Base-by-base conservation (phyloP, 2,329 filamentous ascomycete species). In the Lachnellula occidentalis region DNA sequence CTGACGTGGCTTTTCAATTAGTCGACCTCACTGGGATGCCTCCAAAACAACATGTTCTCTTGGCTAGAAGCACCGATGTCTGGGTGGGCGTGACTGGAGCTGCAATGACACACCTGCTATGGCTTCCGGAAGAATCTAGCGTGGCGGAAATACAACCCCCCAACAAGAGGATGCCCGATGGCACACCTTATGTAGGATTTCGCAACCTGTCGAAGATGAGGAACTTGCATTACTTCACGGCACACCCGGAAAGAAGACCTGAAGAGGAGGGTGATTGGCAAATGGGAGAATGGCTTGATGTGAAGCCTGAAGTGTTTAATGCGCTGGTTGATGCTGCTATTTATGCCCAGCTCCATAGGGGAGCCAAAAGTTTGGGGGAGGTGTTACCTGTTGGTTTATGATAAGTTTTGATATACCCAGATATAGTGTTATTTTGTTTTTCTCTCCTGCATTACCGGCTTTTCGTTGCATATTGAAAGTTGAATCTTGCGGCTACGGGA, bases 51-150 rank as follows among this genome's bases (percentile, higher is more conserved):
- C 64, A 67, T 56, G 36, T 67, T 15, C 42, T 54, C 34, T 27
- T 65, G 19, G 58, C 58, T 12, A 52, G 52, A 43, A 24, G 21
- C 4, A 64, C 61, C 3, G 63, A 66, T 46, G 55, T 67, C 7
- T 50, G 64, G 9, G 58, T 65, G 45, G 64, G 62, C 2, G 58
- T 62, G 45, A 61, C 61, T 34, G 65, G 64, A 21, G 65, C 64
- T 11, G 65, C 54, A 12, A 57, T 67, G 56, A 61, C 63, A 24
- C 64, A 67, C 37, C 50, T 55, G 6, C 17, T 43, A 15, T 43
- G 41, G 41, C 41, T 43, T 2, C 41, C 41, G 3, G 17, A 43
- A 21, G 41, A 43, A 21, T 43, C 41, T 4, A 19, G n/a, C 41
- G 41, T 43, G 15, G 41, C 17, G 12, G 45, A 27, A 34, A 47